phyloP scores from a whole-genome alignment of 2,329 filamentous ascomycete species.

The Tolypocladium inflatum region DNA sequence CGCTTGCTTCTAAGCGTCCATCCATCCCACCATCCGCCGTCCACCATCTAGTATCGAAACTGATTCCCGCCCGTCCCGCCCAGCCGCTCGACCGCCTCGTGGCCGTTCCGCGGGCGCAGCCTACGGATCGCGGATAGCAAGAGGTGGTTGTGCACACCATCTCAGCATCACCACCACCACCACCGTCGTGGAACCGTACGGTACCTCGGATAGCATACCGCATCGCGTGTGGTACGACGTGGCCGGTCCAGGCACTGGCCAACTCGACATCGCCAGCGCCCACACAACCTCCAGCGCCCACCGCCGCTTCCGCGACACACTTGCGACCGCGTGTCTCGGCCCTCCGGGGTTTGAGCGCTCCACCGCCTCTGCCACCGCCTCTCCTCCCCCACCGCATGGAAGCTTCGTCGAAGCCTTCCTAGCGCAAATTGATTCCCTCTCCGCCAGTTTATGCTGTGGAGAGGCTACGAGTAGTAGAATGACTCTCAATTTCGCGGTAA shows the following conservation, averaged over 20 bases:
- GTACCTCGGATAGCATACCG: background rate
- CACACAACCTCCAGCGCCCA: background rate
- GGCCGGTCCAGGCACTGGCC: background rate
- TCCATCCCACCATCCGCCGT: background rate
- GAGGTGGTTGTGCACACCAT: background rate
- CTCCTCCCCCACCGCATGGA: slow-evolving; percentile 4
- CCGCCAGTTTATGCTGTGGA: background rate
- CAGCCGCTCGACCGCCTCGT: background rate
- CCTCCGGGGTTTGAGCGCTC: background rate
- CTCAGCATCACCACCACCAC: background rate
- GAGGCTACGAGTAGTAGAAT: background rate
- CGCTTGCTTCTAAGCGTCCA: background rate
- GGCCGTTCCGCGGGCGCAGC: background rate
- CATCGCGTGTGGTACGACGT: background rate
- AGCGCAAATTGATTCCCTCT: background rate
- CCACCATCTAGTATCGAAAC: background rate
- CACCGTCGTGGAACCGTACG: background rate
- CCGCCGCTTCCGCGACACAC: background rate
- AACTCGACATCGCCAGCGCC: background rate
- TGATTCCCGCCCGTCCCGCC: background rate
- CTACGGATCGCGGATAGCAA: background rate
- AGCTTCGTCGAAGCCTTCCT: slow-evolving; percentile 7
- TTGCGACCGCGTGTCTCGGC: background rate
- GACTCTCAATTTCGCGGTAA: background rate
- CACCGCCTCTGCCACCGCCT: background rate